phyloP scores from a whole-genome alignment of 1,139 yeast species.

The Blastobotrys serpentis region DNA sequence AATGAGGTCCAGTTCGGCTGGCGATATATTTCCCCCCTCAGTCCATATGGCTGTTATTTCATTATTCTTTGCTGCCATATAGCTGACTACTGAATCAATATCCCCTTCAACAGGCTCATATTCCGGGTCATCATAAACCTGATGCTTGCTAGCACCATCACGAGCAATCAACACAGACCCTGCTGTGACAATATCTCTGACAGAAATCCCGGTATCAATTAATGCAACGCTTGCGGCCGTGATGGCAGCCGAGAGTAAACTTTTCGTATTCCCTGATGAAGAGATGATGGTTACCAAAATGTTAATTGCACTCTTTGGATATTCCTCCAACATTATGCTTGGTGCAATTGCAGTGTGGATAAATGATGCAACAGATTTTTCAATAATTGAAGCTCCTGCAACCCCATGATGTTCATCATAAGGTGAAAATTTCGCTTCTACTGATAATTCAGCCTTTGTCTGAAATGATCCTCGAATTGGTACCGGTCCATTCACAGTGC shows the following conservation, averaged over 20 bases:
- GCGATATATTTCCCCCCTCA: slow-evolving; percentile 29
- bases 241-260: slow-evolving; percentile 42
- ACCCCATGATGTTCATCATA: slow-evolving; percentile 38
- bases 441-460: slow-evolving; percentile 65
- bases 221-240: slow-evolving; percentile 44
- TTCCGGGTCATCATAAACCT: slow-evolving; percentile 22
- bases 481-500: slow-evolving; percentile 83
- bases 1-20: slow-evolving; percentile 22
- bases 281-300: slow-evolving; percentile 69
- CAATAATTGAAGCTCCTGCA: slow-evolving; percentile 40
- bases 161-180: slow-evolving; percentile 47
- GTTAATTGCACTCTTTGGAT: slow-evolving; percentile 88
- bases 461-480: slow-evolving; percentile 78
- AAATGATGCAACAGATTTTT: slow-evolving; percentile 53
- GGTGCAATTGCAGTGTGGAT: slow-evolving; percentile 60
- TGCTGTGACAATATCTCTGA: slow-evolving; percentile 73
- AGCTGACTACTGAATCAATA: slow-evolving; percentile 49
- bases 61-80: slow-evolving; percentile 53
- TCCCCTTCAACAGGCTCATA: slow-evolving; percentile 25
- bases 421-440: slow-evolving; percentile 61
- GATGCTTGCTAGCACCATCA: slow-evolving; percentile 6
- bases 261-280: slow-evolving; percentile 40
- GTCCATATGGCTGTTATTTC: slow-evolving; percentile 58
- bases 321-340: slow-evolving; percentile 63
- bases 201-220: slow-evolving; percentile 51